These are phyloP conservation scores for Ganoderma multipileum DNA, from an alignment of 1,284 basidiomycete genomes.

Conservation along the genomic window DNA sequence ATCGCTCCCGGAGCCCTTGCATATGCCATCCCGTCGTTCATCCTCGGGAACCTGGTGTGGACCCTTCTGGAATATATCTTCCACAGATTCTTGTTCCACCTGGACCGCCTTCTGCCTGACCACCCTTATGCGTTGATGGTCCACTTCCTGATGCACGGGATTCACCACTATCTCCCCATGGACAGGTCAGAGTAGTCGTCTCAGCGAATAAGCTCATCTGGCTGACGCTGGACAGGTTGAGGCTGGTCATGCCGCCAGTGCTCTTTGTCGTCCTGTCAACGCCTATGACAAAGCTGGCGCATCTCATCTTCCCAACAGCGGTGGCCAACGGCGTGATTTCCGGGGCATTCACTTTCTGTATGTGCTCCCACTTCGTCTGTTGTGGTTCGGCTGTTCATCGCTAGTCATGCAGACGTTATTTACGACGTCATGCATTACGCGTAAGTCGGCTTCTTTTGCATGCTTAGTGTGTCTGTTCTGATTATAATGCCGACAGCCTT, in stretches of 20 bases:
- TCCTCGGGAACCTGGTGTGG: slow-evolving; percentile 91
- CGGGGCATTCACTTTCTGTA: slow-evolving; percentile 91
- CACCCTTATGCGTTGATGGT: slow-evolving; percentile 80
- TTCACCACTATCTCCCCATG: slow-evolving; percentile 99
- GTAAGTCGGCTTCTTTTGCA: slow-evolving; percentile 49
- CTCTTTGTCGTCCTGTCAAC: slow-evolving; percentile 83
- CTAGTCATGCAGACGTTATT: slow-evolving; percentile 64
- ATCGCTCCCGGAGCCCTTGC: slow-evolving; percentile 55
- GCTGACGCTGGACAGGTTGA: slow-evolving; percentile 56
- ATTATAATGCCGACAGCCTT: slow-evolving; percentile 50
- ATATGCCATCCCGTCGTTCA: slow-evolving; percentile 71
- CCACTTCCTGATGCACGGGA: slow-evolving; percentile 95
- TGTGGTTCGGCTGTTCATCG: not conserved
- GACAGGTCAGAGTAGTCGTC: slow-evolving; percentile 64
- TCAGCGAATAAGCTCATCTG: slow-evolving; percentile 6
- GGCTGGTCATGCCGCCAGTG: slow-evolving; percentile 97
- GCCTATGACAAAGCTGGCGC: slow-evolving; percentile 91
- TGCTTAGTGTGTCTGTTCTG: slow-evolving; percentile 13
- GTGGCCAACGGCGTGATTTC: slow-evolving; percentile 94
- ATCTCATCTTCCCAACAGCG: slow-evolving; percentile 83
- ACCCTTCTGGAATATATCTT: slow-evolving; percentile 95
- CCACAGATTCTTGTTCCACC: slow-evolving; percentile 98
- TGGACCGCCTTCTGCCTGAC: slow-evolving; percentile 93
- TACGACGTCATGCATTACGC: slow-evolving; percentile 96
- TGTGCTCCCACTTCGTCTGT: not conserved